Evolutionary conservation across 2,329 filamentous ascomycete species (phyloP).

Genomic region (Rhinocladiella mackenziei): DNA sequence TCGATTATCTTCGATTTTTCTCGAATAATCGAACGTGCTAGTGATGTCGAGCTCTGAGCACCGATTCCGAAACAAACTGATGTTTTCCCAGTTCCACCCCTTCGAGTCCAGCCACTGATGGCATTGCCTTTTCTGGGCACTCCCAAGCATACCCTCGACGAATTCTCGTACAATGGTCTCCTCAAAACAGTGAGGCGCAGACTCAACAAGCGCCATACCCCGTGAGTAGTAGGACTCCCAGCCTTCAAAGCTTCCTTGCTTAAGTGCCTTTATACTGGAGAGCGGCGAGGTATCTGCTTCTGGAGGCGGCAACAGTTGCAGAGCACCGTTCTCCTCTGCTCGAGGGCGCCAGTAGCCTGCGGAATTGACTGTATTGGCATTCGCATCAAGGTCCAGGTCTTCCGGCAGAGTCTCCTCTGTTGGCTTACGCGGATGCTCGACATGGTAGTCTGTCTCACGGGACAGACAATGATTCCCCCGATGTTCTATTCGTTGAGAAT

Average conservation of each 20-base stretch:
- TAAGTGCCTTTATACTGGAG: constrained; percentile 17
- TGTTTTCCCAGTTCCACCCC: constrained; percentile 25
- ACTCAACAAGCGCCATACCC: constrained; percentile 10
- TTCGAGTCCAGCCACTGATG: constrained; percentile 22
- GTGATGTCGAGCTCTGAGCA: constrained; percentile 12
- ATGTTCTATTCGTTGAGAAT: constrained; percentile 9
- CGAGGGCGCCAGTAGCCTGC: constrained; percentile 4
- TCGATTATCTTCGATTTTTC: neutral
- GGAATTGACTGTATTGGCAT: constrained; percentile 21
- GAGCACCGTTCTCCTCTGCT: constrained; percentile 4
- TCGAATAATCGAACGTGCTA: neutral
- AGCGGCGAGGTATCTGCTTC: constrained; percentile 11
- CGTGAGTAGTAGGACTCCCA: constrained; percentile 20
- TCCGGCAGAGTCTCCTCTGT: constrained; percentile 12
- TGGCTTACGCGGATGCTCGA: neutral
- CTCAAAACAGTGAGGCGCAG: constrained; percentile 16
- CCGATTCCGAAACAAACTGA: constrained; percentile 13
- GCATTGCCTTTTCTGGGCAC: constrained; percentile 18
- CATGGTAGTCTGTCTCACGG: neutral
- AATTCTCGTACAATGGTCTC: constrained; percentile 19
- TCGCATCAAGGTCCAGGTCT: constrained; percentile 24
- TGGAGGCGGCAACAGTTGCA: constrained; percentile 14
- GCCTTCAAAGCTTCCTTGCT: constrained; percentile 20
- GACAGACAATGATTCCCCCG: neutral
- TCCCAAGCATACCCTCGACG: constrained; percentile 16